Percentiles rank a stretch among this genome's conserved stretches.
These are phyloP conservation scores for Porcisia hertigi DNA, from an alignment of 208 protist species.

Conservation along the genomic window DNA sequence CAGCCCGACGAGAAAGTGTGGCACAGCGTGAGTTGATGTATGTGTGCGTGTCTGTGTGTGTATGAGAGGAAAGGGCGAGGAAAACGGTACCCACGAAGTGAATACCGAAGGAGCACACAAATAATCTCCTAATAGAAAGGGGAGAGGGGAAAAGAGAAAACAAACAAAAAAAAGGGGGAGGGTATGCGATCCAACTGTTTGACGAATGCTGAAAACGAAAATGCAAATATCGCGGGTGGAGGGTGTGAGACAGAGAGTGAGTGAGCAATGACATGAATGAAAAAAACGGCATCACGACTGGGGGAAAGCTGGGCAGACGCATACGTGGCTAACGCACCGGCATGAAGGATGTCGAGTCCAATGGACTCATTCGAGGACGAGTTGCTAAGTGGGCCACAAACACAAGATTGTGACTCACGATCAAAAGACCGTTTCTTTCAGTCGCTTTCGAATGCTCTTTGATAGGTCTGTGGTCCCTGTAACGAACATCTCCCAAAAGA, in stretches of 20 bases:
- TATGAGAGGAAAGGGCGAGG: background rate
- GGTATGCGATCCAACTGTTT: background rate
- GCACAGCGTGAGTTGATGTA: background rate
- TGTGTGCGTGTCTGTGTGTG: background rate
- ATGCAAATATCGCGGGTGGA: background rate
- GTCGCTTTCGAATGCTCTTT: no score
- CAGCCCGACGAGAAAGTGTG: slow-evolving; percentile 2
- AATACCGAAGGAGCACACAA: background rate
- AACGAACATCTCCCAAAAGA: no score
- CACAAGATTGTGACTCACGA: background rate
- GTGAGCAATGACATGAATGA: background rate
- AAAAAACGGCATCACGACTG: no score
- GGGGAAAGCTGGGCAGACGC: no score
- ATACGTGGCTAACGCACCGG: background rate
- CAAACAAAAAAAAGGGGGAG: background rate
- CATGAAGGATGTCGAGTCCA: background rate
- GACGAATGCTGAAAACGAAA: background rate
- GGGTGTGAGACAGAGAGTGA: background rate
- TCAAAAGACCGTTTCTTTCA: no score
- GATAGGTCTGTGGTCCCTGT: no score
- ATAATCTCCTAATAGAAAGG: slow-evolving; percentile 2
- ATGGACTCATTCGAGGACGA: no score
- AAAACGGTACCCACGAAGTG: background rate
- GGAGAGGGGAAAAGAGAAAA: background rate
- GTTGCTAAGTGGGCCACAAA: background rate